phyloP scores from a whole-genome alignment of 2,329 filamentous ascomycete genomes.

The Amauroascus verrucosus region DNA sequence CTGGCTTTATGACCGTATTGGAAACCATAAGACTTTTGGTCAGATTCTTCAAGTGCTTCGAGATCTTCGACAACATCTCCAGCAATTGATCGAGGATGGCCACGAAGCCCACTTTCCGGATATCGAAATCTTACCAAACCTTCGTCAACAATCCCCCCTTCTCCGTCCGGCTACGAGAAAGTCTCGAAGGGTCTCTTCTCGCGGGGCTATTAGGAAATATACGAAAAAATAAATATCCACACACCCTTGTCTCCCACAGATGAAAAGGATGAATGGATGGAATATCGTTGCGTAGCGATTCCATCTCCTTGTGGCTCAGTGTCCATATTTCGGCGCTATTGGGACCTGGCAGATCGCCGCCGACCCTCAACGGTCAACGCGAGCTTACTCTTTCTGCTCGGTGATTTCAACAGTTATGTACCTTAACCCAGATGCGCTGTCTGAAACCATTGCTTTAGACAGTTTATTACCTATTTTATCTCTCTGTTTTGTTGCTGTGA shows the following conservation, averaged over 20 bases:
- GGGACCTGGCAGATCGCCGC: background rate
- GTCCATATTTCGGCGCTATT: background rate
- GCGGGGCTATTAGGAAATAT: slow-evolving; percentile 1
- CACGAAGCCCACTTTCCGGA: slow-evolving; percentile 28
- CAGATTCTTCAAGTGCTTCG: slow-evolving; percentile 24
- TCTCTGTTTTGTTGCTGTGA: background rate
- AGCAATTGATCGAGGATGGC: slow-evolving; percentile 11
- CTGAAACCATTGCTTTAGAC: background rate
- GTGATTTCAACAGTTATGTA: background rate
- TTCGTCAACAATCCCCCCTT: slow-evolving; percentile 16
- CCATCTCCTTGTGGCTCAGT: background rate
- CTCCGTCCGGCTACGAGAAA: background rate
- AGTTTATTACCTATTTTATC: background rate
- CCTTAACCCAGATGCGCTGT: background rate
- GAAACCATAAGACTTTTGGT: slow-evolving; percentile 22
- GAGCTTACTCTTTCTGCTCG: background rate
- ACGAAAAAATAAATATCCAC: background rate
- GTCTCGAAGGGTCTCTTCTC: background rate
- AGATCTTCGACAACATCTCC: slow-evolving; percentile 20
- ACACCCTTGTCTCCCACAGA: background rate
- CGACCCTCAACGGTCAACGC: background rate
- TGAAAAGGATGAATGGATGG: background rate
- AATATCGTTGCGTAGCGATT: background rate
- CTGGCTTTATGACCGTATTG: slow-evolving; percentile 25
- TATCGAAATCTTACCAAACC: slow-evolving; percentile 32